A percentile compares a stretch with the other conserved stretches of the same genome.
phyloP scores from a whole-genome alignment of 2,329 filamentous ascomycete species.

The Calonectria pauciramosa region DNA sequence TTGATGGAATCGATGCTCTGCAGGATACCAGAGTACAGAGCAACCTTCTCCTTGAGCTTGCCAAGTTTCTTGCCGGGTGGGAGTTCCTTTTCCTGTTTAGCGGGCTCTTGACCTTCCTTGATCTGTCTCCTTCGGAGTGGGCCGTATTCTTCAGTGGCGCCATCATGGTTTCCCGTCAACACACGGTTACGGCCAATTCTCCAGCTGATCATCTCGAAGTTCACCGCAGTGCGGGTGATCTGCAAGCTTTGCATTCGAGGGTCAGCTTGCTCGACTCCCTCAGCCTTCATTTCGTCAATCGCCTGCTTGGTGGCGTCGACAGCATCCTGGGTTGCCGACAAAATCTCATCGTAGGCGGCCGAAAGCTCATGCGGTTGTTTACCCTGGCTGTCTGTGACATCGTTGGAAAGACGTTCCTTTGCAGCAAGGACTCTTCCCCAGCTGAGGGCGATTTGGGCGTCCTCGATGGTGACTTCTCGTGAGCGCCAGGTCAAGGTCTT shows the following conservation, averaged over 20 bases:
- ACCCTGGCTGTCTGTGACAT: slow-evolving; percentile 58
- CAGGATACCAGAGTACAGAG: slow-evolving; percentile 90
- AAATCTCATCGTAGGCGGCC: slow-evolving; percentile 89
- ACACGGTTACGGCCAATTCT: slow-evolving; percentile 93
- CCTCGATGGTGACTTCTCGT: slow-evolving; percentile 88
- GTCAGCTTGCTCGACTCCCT: slow-evolving; percentile 88
- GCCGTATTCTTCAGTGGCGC: slow-evolving; percentile 70
- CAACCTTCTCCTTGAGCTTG: slow-evolving; percentile 86
- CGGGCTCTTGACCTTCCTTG: slow-evolving; percentile 52
- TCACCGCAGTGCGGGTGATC: slow-evolving; percentile 92
- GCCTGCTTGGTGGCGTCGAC: slow-evolving; percentile 94
- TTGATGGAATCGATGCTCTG: slow-evolving; percentile 93
- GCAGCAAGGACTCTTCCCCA: slow-evolving; percentile 77
- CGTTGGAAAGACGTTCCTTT: slow-evolving; percentile 62
- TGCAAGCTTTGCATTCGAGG: slow-evolving; percentile 91
- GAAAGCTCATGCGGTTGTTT: slow-evolving; percentile 76
- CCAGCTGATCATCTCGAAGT: slow-evolving; percentile 95
- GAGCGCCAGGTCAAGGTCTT: slow-evolving; percentile 88
- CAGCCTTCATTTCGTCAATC: slow-evolving; percentile 88
- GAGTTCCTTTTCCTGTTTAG: slow-evolving; percentile 69
- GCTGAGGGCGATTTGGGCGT: slow-evolving; percentile 90
- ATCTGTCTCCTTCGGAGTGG: slow-evolving; percentile 65
- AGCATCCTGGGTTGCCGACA: slow-evolving; percentile 92
- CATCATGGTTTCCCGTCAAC: slow-evolving; percentile 86
- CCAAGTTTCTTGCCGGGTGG: slow-evolving; percentile 82